These are phyloP conservation scores for Colletotrichum eremochloae DNA, from an alignment of 2,329 filamentous ascomycete genomes.

Conservation along the genomic window DNA sequence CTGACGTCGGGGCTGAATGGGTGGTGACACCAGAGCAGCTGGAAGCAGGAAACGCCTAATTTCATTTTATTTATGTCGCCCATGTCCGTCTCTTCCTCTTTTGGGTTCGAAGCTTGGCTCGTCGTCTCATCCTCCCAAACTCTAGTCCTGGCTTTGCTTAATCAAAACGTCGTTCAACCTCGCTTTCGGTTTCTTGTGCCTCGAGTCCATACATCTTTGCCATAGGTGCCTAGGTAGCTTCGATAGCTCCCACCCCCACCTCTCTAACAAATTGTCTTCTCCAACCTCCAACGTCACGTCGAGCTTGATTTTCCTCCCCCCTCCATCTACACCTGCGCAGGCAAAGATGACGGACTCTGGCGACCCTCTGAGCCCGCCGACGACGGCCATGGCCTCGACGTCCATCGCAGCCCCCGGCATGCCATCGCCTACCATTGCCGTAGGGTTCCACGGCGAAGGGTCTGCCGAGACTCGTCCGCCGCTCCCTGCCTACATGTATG, in stretches of 20 bases:
- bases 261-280: constrained; percentile 27
- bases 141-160: background rate
- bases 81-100: background rate
- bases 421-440: constrained; percentile 40
- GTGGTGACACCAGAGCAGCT: constrained; percentile 21
- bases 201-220: constrained; percentile 2
- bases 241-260: constrained; percentile 10
- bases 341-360: constrained; percentile 25
- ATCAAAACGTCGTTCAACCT: background rate
- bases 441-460: constrained; percentile 39
- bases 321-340: constrained; percentile 1
- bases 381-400: constrained; percentile 38
- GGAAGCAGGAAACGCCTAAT: constrained; percentile 13
- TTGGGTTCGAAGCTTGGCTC: constrained; percentile 15
- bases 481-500: constrained; percentile 59
- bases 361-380: constrained; percentile 28
- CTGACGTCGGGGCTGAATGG: constrained; percentile 27
- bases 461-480: constrained; percentile 47
- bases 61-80: constrained; percentile 6
- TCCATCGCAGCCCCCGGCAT: constrained; percentile 24
- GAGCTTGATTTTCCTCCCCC: background rate
- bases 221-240: background rate
- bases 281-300: constrained; percentile 6
- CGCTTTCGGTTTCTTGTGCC: constrained; percentile 31
- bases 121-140: too few species aligned